Base-by-base conservation (phyloP, 176 grass and related monocot genomes). In the Bromus sterilis region DNA sequence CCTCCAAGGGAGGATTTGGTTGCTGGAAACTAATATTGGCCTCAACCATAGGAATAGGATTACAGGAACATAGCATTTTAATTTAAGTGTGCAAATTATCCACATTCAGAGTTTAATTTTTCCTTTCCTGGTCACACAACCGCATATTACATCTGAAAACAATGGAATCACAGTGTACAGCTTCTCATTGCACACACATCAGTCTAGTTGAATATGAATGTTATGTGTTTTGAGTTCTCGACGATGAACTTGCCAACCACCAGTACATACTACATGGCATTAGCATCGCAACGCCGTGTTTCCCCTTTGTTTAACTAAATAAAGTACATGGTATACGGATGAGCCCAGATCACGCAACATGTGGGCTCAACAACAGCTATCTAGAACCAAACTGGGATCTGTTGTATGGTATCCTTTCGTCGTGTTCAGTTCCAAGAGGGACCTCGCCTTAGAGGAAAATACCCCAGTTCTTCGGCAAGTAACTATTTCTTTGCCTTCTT, bases 401-500 rank as follows among this genome's bases (percentile, higher is more conserved):
- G 21, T 9, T 30, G 21, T 56, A 81, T 35, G n/a, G 37, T 65
- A 66, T 18, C 11, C 16, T 8, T 37, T 39, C 0, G 1, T 28
- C 16, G 32, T 48, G 36, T 71, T 9, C 20, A 12, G 7, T 72
- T 33, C 35, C 4, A 24, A 37, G 64, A 3, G 31, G 40, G 21
- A 55, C 26, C 46, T 71, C 29, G 7, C 51, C 12, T 48, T 67
- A 26, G 29, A 36, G 21, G 21, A 23, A 37, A 36, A 24, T 8
- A 31, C 11, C 44, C 36, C 36, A 42, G 24, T 56, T 41, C 41
- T 56, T 10, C 9, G 4, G 32, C 53, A 42, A 16, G 34, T 6
- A 46, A 3, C 85, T 81, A 93, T 89, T 94, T 98, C 84, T 85
- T 95, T 13, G 67, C 73, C 89, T 98, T 95, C 75, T 82, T 95